Conservation (phyloP, 2,329 filamentous ascomycete genomes). For the Fusarium paranaense region DNA sequence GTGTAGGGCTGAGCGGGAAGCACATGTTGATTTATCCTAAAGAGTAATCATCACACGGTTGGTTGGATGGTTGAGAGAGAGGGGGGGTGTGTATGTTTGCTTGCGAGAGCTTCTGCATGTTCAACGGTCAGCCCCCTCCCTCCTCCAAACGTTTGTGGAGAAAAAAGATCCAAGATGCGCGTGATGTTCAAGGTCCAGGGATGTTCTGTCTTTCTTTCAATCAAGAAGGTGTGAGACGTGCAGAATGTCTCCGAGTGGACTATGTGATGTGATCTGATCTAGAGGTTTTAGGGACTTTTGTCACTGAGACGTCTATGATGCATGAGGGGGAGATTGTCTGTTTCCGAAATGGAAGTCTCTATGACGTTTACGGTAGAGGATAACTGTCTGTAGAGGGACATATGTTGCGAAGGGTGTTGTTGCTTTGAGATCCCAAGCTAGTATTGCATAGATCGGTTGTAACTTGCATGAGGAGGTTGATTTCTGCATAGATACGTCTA, state of each 20-base stretch:
- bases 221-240: not conserved
- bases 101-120: not conserved
- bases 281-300: not conserved
- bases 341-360: not conserved
- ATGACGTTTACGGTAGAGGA: not conserved
- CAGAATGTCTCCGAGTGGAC: not conserved
- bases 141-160: not conserved
- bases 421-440: not conserved
- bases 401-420: not conserved
- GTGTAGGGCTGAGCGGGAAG: constrained; percentile 26
- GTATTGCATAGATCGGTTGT: not conserved
- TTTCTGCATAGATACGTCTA: not conserved
- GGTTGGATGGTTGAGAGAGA: not conserved
- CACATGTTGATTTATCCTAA: not conserved
- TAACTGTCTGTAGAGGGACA: not conserved
- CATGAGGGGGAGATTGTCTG: not conserved
- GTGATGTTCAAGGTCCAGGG: not conserved
- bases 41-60: not conserved
- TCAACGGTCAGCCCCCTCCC: not conserved
- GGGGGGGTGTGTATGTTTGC: not conserved
- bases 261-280: not conserved
- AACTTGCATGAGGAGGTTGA: not conserved
- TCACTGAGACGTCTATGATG: not conserved
- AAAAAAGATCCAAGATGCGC: not conserved
- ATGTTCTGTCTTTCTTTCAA: not conserved